Base-by-base conservation (phyloP, 768 basidiomycete genomes). In the Dentipellis fragilis region DNA sequence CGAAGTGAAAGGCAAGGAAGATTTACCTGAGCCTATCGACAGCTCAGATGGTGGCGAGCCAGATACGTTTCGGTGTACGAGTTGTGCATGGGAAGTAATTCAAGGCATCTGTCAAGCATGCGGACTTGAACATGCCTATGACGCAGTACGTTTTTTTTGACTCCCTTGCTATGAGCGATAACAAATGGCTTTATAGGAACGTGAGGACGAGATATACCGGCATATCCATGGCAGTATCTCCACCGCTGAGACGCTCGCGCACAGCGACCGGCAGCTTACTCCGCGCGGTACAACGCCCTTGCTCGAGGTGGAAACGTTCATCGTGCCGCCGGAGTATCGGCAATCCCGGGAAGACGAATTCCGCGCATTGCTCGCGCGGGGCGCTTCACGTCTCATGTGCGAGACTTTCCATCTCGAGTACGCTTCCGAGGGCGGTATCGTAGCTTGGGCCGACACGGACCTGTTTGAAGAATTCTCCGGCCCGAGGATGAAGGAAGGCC, bases 341-440 rank as follows among this genome's bases (percentile, higher is more conserved):
- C 3, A 6, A 29, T 45, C n/a, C n/a, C 42, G n/a, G n/a, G 16
- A 45, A n/a, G 16, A 45, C 42, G 42, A 45, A 16, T 45, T 17
- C 42, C 29, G 34, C 9, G 42, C 39, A 23, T 51, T 61, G 6
- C 54, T 61, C 10, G 23, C n/a, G n/a, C 57, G 58, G 2, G 59
- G 54, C 10, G 59, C 54, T 8, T 52, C 59, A 34, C 66, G 63
- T 23, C 59, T 66, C 40, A 75, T 75, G 73, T 72, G 71, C 62
- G 67, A 70, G 54, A 66, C 65, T 0, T 73, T 72, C 60, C 38
- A 66, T 21, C 67, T 74, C 9, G 61, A 67, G 54, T 73, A 66
- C 52, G 58, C 60, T 16, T 7, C 57, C 1, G 42, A 45, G 42
- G 9, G 19, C 2, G 42, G 42, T 19, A 45, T 45, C 59, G 60